Evolutionary conservation across 805 yeast genomes (phyloP), one percentile per base, ranked within the genome.

Genomic region (Yarrowia sp.): DNA sequence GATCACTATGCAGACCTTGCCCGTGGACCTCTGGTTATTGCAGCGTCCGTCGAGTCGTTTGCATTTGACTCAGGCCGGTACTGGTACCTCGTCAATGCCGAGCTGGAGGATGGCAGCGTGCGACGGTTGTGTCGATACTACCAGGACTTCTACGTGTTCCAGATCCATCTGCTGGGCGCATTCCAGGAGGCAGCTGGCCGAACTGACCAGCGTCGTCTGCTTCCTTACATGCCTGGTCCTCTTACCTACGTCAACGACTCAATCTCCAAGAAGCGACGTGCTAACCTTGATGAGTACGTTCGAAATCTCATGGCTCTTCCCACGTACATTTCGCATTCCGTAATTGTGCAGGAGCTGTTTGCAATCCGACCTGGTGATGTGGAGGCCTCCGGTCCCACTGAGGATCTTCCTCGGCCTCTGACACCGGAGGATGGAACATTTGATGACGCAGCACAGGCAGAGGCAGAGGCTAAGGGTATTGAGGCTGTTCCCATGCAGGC

Each of bases 151-250:
- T 95, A 92, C 75, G 96, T 95, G 74, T 83, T 92, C 73, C 99
- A 95, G 74, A 92, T 92, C 62, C 84, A 82, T 67, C 79, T 95
- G 59, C 79, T 93, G 59, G 95, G 89, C 70, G 81, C 86, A 28
- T 95, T 89, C 80, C 98, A 98, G 8, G 85, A 82, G 67, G 99
- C 93, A 75, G 96, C 98, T 9, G 98, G 98, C 14, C 86, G 90
- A 69, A 87, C 86, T 64, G 89, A 89, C 75, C 80, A 85, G 28
- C 84, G 85, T 62, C 84, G 99, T 68, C 87, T 89, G 32, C 81
- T 95, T 65, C 99, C 99, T 8, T 91, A 87, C 69, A 92, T 95
- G 71, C 98, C 99, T 0, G 99, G 98, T 1, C 99, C 99, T 2
- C 81, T 93, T 54, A 88, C 96, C 40, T 89, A 88, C 71, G 96